Conservation (phyloP, 2,329 filamentous ascomycete genomes). For the Fusarium equiseti region DNA sequence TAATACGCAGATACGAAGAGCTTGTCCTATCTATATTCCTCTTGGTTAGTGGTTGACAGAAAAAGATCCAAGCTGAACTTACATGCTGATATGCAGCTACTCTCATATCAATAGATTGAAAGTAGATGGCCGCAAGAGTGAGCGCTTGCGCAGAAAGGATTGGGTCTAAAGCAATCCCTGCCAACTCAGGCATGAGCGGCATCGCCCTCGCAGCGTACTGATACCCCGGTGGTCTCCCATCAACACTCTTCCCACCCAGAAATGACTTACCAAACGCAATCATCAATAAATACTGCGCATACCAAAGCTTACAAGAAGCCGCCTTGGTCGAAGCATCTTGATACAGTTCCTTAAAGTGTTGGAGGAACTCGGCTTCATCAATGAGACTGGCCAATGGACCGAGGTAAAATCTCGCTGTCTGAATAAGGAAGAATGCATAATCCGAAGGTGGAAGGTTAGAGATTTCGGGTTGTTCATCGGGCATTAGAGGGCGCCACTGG, state of each 20-base stretch:
- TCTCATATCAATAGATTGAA: slow-evolving; percentile 57
- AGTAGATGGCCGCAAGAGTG: slow-evolving; percentile 53
- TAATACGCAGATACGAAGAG: slow-evolving; percentile 50
- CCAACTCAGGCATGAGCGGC: slow-evolving; percentile 54
- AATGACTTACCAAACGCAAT: slow-evolving; percentile 52
- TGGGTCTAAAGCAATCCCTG: slow-evolving; percentile 38
- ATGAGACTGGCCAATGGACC: slow-evolving; percentile 38
- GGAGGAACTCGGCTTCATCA: slow-evolving; percentile 36
- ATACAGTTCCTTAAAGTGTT: slow-evolving; percentile 41
- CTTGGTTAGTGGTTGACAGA: background rate
- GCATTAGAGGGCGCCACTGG: slow-evolving; percentile 36
- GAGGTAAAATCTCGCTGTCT: slow-evolving; percentile 44
- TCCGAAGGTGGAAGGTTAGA: slow-evolving; percentile 40
- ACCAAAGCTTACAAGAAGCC: slow-evolving; percentile 44
- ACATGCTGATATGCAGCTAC: slow-evolving; percentile 55
- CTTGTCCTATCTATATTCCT: slow-evolving; percentile 47
- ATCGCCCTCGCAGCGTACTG: slow-evolving; percentile 56
- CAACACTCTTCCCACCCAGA: slow-evolving; percentile 40
- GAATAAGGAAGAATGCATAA: slow-evolving; percentile 43
- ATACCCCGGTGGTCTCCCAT: slow-evolving; percentile 51
- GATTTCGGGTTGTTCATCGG: slow-evolving; percentile 39
- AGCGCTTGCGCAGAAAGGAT: slow-evolving; percentile 48
- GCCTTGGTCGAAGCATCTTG: slow-evolving; percentile 40
- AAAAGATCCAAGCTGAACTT: background rate
- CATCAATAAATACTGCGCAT: slow-evolving; percentile 50